These are phyloP conservation scores for Boletus eberwhitei DNA, from an alignment of 768 basidiomycete species.

Conservation along the genomic window DNA sequence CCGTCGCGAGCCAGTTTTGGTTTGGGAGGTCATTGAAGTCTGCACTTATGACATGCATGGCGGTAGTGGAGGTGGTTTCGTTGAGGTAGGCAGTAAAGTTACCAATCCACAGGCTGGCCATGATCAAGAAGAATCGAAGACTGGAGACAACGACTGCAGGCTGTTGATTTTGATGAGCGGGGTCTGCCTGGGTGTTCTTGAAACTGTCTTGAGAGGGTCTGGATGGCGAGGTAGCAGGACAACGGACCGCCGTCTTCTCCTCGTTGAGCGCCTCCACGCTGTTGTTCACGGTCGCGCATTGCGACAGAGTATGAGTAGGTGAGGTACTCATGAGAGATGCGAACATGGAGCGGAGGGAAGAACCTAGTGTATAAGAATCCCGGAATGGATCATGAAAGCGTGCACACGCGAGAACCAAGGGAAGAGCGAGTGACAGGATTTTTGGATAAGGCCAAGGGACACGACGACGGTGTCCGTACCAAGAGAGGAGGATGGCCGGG, in stretches of 20 bases:
- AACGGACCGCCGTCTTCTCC: conserved; percentile 18
- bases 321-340: conserved; percentile 26
- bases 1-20: conserved; percentile 36
- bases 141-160: conserved; percentile 30
- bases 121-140: conserved; percentile 33
- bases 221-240: not conserved
- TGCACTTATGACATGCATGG: conserved; percentile 35
- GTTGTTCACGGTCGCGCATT: conserved; percentile 30
- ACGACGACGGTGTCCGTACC: conserved; percentile 9
- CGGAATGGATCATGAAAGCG: conserved; percentile 15
- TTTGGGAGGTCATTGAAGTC: conserved; percentile 29
- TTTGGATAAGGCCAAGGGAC: conserved; percentile 2
- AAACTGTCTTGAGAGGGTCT: not conserved
- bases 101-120: conserved; percentile 33
- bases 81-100: conserved; percentile 37
- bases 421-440: conserved; percentile 3
- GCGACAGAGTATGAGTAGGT: conserved; percentile 28
- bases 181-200: not conserved
- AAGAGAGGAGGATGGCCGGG: conserved; percentile 7
- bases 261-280: conserved; percentile 27
- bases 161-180: conserved; percentile 8
- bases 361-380: conserved; percentile 16
- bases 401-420: conserved; percentile 12
- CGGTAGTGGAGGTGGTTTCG: conserved; percentile 34
- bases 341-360: not conserved